Base-by-base conservation (phyloP, 306 rosid species). In the Gynostemma pentaphyllum region DNA sequence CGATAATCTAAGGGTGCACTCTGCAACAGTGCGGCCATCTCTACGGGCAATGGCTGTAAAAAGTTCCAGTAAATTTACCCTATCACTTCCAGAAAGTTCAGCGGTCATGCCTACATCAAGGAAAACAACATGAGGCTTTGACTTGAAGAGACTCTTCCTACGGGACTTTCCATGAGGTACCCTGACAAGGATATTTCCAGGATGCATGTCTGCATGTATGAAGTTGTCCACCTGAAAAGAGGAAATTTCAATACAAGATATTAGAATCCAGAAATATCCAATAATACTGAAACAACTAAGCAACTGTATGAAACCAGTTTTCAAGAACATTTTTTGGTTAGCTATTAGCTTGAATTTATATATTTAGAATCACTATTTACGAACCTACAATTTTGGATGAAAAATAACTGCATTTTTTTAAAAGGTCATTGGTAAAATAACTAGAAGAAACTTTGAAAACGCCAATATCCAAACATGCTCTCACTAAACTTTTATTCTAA, bases 81-180 rank as follows among this genome's bases (percentile, higher is more conserved):
- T 72, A 75, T 92, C 99, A 81, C 78, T 88, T 30, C 85, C 76
- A 68, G 96, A 82, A 67, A 92, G 96, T 73, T 92, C 99, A 27
- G 99, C 99, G 75, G 99, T 92, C 99, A 92, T 92, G 76, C 99
- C 99, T 59, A 92, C 99, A 73, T 92, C 99, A 68, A 92, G 94
- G 84, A 92, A 92, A 83, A 92, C 69, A 68, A 92, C 88, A 74
- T 92, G 99, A 62, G 99, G 99, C 83, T 88, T 92, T 63, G 96
- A 82, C 78, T 84, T 88, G 90, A 92, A 92, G 79, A 92, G 82
- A 40, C 79, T 75, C 63, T 82, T 92, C 48, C 69, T 73, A 69
- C 75, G 57, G 73, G 94, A 78, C 78, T 81, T 87, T 75, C 70
- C 78, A 56, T 61, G 83, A 70, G 86, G 22, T 57, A 87, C 83